Evolutionary conservation across 495 filamentous ascomycete genomes (phyloP).

Genomic region (Clavariopsis aquatica): DNA sequence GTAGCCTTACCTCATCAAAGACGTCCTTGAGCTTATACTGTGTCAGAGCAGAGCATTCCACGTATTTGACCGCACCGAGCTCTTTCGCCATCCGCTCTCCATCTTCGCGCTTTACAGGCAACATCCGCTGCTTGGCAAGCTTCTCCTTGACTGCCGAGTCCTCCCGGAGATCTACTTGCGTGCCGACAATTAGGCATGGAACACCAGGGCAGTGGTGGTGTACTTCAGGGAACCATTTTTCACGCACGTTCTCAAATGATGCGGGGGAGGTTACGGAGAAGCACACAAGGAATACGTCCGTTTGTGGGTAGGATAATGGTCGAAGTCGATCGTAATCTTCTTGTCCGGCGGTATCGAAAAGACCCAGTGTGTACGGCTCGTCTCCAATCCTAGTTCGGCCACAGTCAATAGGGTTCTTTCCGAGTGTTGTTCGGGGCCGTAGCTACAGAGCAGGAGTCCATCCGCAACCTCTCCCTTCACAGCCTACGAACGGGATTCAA

Average conservation of each 20-base stretch:
- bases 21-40: constrained; percentile 99
- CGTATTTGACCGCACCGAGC: constrained; percentile 93
- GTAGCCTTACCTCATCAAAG: constrained; percentile 83
- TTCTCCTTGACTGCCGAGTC: constrained; percentile 88
- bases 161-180: constrained; percentile 93
- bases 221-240: constrained; percentile 99
- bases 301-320: constrained; percentile 95
- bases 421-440: not conserved
- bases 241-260: constrained; percentile 97
- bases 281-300: constrained; percentile 97
- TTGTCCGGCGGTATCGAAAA: constrained; percentile 98
- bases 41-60: constrained; percentile 96
- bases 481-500: not conserved
- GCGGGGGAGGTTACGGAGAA: constrained; percentile 99
- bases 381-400: constrained; percentile 81
- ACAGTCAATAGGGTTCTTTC: constrained; percentile 7
- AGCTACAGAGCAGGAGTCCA: not conserved
- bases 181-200: constrained; percentile 96
- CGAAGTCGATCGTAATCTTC: constrained; percentile 98
- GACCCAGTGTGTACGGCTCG: constrained; percentile 94
- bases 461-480: not conserved
- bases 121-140: constrained; percentile 92
- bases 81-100: constrained; percentile 97
- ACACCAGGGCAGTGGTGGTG: constrained; percentile 98
- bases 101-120: constrained; percentile 84